These are phyloP conservation scores for Exophiala viscosa DNA, from an alignment of 2,329 filamentous ascomycete genomes.

Conservation along the genomic window DNA sequence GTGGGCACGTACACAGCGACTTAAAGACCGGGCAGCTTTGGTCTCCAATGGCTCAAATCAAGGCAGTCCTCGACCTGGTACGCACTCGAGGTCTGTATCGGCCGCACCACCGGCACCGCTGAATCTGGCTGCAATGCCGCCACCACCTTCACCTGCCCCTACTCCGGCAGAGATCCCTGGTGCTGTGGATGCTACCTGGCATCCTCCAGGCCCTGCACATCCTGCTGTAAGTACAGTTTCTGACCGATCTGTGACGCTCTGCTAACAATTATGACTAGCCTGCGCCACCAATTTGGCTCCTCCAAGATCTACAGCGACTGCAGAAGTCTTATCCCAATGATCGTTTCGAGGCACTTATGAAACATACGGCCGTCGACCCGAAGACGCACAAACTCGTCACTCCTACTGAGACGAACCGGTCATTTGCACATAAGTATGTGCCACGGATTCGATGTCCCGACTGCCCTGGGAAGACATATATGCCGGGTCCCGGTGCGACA, in stretches of 20 bases:
- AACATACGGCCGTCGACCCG: constrained; percentile 75
- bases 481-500: constrained; percentile 77
- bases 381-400: constrained; percentile 64
- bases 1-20: constrained; percentile 52
- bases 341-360: constrained; percentile 86
- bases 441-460: constrained; percentile 89
- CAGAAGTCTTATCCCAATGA: constrained; percentile 70
- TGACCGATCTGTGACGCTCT: background rate
- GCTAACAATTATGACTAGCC: constrained; percentile 53
- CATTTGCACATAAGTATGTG: constrained; percentile 75
- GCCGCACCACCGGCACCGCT: constrained; percentile 32
- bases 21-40: constrained; percentile 39
- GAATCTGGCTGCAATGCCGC: constrained; percentile 48
- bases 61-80: constrained; percentile 27
- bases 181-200: constrained; percentile 45
- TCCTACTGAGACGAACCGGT: constrained; percentile 47
- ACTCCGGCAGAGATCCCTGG: constrained; percentile 37
- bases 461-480: constrained; percentile 90
- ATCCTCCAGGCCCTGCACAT: constrained; percentile 41
- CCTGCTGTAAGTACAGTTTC: constrained; percentile 39
- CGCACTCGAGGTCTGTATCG: constrained; percentile 34
- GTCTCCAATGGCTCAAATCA: constrained; percentile 27
- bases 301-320: constrained; percentile 67
- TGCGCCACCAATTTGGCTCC: constrained; percentile 81
- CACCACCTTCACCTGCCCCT: constrained; percentile 40